phyloP scores from a whole-genome alignment of 805 yeast genomes.

The Ogataea corticis region DNA sequence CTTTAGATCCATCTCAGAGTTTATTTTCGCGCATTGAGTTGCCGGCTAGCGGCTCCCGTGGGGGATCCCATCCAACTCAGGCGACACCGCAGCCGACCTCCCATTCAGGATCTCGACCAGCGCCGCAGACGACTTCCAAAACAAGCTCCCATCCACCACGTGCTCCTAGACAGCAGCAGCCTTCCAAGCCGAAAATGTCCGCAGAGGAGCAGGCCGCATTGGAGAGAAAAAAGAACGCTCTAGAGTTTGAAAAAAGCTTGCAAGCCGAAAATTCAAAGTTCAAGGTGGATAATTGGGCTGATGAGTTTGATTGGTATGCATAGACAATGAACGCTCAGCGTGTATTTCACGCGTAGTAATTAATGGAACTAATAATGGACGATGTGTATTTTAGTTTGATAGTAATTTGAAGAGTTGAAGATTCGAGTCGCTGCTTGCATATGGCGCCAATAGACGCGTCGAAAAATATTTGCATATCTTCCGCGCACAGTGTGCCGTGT shows the following conservation, averaged over 20 bases:
- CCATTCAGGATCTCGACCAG: background rate
- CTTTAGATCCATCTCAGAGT: conserved; percentile 2
- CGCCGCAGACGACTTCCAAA: background rate
- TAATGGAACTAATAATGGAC: conserved; percentile 1
- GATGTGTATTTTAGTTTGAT: too few species aligned
- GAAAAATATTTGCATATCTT: background rate
- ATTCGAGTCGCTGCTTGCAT: too few species aligned
- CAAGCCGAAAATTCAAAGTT: conserved; percentile 12
- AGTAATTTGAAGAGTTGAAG: too few species aligned
- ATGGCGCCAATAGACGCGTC: background rate
- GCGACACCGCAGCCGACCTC: background rate
- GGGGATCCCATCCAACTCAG: background rate
- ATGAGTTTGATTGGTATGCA: conserved; percentile 21
- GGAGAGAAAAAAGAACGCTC: conserved; percentile 17
- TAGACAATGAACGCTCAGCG: background rate
- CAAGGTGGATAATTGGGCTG: conserved; percentile 19
- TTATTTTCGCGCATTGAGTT: conserved; percentile 10
- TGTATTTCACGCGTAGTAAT: too few species aligned
- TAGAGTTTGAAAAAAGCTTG: conserved; percentile 17
- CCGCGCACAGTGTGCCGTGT: background rate
- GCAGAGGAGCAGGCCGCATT: conserved; percentile 1
- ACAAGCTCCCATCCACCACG: too few species aligned
- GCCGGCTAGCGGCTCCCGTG: background rate
- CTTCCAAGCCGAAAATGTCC: background rate
- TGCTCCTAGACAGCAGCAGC: background rate